These are phyloP conservation scores for Hansenula anomala DNA, from an alignment of 1,139 yeast genomes.

Conservation along the genomic window DNA sequence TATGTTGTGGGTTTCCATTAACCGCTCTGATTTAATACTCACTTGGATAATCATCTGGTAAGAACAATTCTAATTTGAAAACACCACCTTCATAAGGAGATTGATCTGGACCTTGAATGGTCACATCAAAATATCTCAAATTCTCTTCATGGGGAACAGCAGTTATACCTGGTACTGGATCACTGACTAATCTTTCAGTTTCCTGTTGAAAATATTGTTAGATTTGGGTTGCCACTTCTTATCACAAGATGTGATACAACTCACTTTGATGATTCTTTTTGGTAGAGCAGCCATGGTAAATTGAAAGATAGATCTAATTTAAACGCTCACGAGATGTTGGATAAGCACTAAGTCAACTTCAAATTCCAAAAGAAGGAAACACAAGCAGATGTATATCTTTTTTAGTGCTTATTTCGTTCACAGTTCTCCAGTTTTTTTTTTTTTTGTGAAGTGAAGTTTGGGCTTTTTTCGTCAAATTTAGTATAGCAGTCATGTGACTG, in stretches of 20 bases:
- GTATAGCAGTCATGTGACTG: no score
- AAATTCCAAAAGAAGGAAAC: no score
- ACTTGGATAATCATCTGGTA: slow-evolving; percentile 86
- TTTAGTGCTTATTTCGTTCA: no score
- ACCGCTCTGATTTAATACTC: slow-evolving; percentile 6
- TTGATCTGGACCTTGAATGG: slow-evolving; percentile 84
- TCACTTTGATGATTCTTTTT: slow-evolving; percentile 78
- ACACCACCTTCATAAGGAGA: slow-evolving; percentile 81
- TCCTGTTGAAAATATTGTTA: slow-evolving; percentile 45
- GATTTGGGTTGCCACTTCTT: background rate
- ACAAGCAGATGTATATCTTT: no score
- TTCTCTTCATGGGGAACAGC: slow-evolving; percentile 94
- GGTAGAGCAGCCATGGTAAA: slow-evolving; percentile 67
- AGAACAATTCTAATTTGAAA: slow-evolving; percentile 69
- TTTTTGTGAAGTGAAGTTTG: no score
- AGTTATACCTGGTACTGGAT: slow-evolving; percentile 94
- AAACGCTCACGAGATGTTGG: no score
- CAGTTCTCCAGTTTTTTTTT: no score
- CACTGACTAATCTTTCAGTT: slow-evolving; percentile 85
- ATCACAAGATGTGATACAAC: slow-evolving; percentile 15
- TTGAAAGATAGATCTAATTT: no score
- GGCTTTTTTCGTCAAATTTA: no score
- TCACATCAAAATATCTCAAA: slow-evolving; percentile 82
- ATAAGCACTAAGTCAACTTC: no score
- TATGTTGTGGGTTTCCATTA: background rate